These are phyloP conservation scores for Russula earlei DNA, from an alignment of 768 basidiomycete genomes.

Conservation along the genomic window DNA sequence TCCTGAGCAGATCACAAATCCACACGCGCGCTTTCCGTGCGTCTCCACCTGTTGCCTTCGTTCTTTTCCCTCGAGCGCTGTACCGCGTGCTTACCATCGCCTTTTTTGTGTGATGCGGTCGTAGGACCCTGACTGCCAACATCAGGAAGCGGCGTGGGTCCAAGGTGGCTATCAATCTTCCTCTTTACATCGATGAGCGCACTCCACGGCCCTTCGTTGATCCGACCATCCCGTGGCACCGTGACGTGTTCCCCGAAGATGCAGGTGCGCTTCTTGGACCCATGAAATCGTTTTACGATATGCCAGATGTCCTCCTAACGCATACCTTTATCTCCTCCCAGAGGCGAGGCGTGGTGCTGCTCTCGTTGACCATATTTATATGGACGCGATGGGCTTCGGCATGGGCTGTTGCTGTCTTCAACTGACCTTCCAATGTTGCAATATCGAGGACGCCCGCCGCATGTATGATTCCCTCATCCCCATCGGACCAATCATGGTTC, in stretches of 20 bases:
- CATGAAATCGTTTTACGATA: too few species aligned
- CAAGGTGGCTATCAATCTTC: slow-evolving; percentile 92
- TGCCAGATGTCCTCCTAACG: not conserved
- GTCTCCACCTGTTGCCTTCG: slow-evolving; percentile 28
- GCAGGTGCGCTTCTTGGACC: slow-evolving; percentile 40
- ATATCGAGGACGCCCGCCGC: slow-evolving; percentile 81
- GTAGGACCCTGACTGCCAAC: slow-evolving; percentile 93
- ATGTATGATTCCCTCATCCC: slow-evolving; percentile 97
- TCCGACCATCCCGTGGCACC: slow-evolving; percentile 83
- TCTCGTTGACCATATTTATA: slow-evolving; percentile 82
- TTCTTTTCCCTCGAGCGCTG: not conserved
- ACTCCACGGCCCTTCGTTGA: slow-evolving; percentile 89
- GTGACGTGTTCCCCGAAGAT: slow-evolving; percentile 78
- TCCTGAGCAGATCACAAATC: slow-evolving; percentile 92
- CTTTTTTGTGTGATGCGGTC: not conserved
- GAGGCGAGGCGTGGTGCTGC: slow-evolving; percentile 91
- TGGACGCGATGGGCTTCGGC: slow-evolving; percentile 99
- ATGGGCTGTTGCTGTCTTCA: slow-evolving; percentile 99
- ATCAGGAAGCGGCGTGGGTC: slow-evolving; percentile 85
- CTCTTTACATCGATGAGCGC: slow-evolving; percentile 78
- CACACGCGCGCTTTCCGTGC: slow-evolving; percentile 96
- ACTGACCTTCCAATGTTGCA: slow-evolving; percentile 95
- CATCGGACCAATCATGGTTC: slow-evolving; percentile 88
- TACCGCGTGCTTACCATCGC: not conserved
- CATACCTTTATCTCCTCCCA: slow-evolving; percentile 23